Evolutionary conservation across 1,284 basidiomycete species (phyloP), one percentile per base, ranked within the genome.

Genomic region (Trichosporon coremiiforme): DNA sequence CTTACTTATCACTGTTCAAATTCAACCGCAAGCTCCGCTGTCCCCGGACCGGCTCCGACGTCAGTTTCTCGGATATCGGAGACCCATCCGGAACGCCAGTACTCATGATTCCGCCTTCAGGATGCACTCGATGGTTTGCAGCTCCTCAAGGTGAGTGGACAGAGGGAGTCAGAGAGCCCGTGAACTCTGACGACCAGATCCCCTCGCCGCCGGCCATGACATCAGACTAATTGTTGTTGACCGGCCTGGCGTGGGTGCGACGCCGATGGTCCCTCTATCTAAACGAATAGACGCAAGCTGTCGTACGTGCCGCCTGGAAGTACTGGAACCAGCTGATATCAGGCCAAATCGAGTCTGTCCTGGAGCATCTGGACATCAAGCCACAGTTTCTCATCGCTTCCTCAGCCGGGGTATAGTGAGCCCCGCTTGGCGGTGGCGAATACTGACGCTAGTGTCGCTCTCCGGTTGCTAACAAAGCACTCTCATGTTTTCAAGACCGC

Each of bases 371-470:
- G 13, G 67, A 73, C 1, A 70, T 83, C 33, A 76, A 75, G 65
- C 73, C 76, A 7, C 71, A 73, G 3, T 77, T 82, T 47, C 73
- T 83, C 53, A 31, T 83, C 25, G 78, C 78, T 2, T 76, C 77
- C 7, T 79, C 78, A 4, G 80, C 80, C 0, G 82, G 82, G 0
- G 76, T 83, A 22, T 83, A 80, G 81, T 80, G 62, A 68, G 81
- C 71, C 13, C 36, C 3, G 29, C 12, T 20, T 2, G 2, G 6
- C 7, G 4, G 31, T 57, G 10, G 62, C n/a, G 9, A 33, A 35
- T 38, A 10, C 35, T 69, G 25, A 71, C 66, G 47, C 7, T 12
- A 82, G 81, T 72, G 78, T 78, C 67, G 75, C 79, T 3, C 75
- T 82, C 0, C 76, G 78, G 22, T 77, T 83, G 12, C 71, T 82